These are phyloP conservation scores for Eutrema heterophyllum DNA, from an alignment of 345 rosid species.

Conservation along the genomic window DNA sequence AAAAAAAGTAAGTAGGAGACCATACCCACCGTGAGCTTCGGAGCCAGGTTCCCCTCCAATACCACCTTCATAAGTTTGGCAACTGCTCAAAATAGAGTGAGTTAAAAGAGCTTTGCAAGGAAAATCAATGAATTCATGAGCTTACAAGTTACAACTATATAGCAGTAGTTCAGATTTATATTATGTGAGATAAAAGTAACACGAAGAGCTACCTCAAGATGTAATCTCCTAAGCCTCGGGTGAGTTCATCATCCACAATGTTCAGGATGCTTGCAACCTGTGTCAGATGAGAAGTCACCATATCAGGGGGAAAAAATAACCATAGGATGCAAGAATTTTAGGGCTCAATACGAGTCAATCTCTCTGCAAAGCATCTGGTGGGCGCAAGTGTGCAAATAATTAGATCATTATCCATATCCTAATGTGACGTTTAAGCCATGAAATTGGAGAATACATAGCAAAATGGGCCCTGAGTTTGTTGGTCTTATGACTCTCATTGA, in stretches of 20 bases:
- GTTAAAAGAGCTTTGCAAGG: not conserved
- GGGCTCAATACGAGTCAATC: not conserved
- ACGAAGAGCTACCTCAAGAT: constrained; percentile 63
- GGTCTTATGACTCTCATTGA: not conserved
- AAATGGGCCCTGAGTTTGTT: not conserved
- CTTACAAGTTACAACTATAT: not conserved
- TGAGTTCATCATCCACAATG: constrained; percentile 76
- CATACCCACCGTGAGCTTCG: constrained; percentile 99
- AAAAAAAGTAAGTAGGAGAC: constrained; percentile 26
- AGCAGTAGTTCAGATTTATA: not conserved
- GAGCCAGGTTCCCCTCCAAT: constrained; percentile 95
- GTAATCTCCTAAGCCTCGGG: constrained; percentile 70
- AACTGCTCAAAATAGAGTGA: constrained; percentile 44
- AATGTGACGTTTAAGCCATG: not conserved
- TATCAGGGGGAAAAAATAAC: not conserved
- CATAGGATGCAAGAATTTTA: not conserved
- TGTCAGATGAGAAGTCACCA: not conserved
- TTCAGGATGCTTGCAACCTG: constrained; percentile 87
- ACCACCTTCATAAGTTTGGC: constrained; percentile 99
- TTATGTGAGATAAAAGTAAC: not conserved
- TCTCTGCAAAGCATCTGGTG: not conserved
- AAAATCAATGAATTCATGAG: not conserved
- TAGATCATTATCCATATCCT: not conserved
- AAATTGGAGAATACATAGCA: not conserved
- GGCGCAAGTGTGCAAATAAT: not conserved